Conservation (phyloP, 306 rosid genomes). For the Senna siamea region DNA sequence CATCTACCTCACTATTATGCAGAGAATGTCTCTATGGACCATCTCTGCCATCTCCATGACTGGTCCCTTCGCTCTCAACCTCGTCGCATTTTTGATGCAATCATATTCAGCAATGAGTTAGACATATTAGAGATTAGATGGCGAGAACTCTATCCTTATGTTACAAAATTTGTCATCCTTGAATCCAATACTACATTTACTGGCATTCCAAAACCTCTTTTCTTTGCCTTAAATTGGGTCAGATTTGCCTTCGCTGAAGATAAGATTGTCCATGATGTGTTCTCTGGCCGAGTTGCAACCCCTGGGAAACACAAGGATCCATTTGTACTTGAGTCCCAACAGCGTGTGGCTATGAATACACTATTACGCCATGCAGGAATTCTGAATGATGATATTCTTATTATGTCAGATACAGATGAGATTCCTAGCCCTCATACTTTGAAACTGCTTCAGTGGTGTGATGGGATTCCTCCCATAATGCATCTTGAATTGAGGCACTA, state of each 20-base stretch:
- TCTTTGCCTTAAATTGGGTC: slow-evolving; percentile 51
- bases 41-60: slow-evolving; percentile 82
- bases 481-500: slow-evolving; percentile 89
- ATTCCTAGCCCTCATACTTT: slow-evolving; percentile 83
- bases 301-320: slow-evolving; percentile 62
- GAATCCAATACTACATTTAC: slow-evolving; percentile 87
- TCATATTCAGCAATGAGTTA: slow-evolving; percentile 89
- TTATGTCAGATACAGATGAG: slow-evolving; percentile 88
- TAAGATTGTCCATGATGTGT: slow-evolving; percentile 52
- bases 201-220: slow-evolving; percentile 76
- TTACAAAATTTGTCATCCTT: slow-evolving; percentile 76
- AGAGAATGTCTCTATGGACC: slow-evolving; percentile 79
- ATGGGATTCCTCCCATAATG: slow-evolving; percentile 74
- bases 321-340: slow-evolving; percentile 64
- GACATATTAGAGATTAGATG: slow-evolving; percentile 88
- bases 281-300: slow-evolving; percentile 54
- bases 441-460: slow-evolving; percentile 90
- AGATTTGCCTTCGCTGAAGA: slow-evolving; percentile 68
- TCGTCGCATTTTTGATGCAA: slow-evolving; percentile 72
- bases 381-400: slow-evolving; percentile 63
- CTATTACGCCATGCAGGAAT: slow-evolving; percentile 67
- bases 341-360: slow-evolving; percentile 70
- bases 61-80: slow-evolving; percentile 78
- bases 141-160: slow-evolving; percentile 78
- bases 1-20: slow-evolving; percentile 84